A percentile compares a stretch with the other conserved stretches of the same genome.
Conservation (phyloP, 2,329 filamentous ascomycete genomes). For the Dactylellina sp. region DNA sequence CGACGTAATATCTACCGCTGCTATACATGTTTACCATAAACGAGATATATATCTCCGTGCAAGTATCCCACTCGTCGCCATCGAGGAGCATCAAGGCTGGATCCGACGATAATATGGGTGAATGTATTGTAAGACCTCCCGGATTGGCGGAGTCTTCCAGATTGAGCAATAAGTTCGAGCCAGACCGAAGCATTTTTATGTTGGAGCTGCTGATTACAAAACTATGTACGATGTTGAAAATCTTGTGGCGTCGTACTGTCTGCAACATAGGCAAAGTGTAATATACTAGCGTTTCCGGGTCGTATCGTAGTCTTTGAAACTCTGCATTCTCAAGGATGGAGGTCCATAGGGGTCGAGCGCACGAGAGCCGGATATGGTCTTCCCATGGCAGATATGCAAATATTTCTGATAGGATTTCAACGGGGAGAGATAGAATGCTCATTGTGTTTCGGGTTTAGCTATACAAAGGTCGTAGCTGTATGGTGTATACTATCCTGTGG, state of each 20-base stretch:
- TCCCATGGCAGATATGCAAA: slow-evolving; percentile 19
- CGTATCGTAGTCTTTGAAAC: neutral
- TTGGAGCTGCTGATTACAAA: too few species aligned
- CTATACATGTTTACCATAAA: too few species aligned
- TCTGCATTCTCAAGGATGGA: slow-evolving; percentile 10
- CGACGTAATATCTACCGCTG: too few species aligned
- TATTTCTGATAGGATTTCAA: slow-evolving; percentile 31
- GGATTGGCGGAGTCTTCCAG: neutral
- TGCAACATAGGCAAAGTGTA: too few species aligned
- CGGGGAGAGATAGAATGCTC: slow-evolving; percentile 25
- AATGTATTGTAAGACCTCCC: neutral
- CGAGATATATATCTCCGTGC: too few species aligned
- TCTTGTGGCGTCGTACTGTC: too few species aligned
- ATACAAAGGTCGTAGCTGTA: neutral
- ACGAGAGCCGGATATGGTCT: slow-evolving; percentile 23
- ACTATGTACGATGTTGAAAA: too few species aligned
- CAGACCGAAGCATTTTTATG: too few species aligned
- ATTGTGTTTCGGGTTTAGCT: too few species aligned
- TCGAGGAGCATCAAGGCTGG: neutral
- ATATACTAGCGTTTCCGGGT: too few species aligned
- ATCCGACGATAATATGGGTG: slow-evolving; percentile 1
- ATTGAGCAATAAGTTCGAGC: neutral
- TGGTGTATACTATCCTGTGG: too few species aligned
- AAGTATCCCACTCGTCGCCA: neutral
- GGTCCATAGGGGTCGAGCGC: slow-evolving; percentile 1